Evolutionary conservation across 495 filamentous ascomycete genomes (phyloP).

Genomic region (Niebla homalea): DNA sequence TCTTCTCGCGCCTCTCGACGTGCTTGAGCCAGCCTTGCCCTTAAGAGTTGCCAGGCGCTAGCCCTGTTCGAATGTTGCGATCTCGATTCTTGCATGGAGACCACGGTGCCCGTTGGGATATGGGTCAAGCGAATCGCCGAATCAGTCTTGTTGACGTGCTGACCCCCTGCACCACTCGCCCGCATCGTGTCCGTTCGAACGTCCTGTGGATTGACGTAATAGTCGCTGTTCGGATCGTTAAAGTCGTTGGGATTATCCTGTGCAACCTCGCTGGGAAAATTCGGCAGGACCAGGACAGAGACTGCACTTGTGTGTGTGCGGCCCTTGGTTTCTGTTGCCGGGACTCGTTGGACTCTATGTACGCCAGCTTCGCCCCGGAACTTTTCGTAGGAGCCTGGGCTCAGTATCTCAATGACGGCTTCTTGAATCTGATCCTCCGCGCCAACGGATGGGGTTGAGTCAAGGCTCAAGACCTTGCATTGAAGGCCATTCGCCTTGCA

Average conservation of each 20-base stretch:
- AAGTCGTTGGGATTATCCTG: constrained; percentile 37
- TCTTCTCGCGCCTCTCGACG: constrained; percentile 77
- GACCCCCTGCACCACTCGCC: constrained; percentile 80
- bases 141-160: constrained; percentile 97
- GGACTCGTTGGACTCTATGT: constrained; percentile 86
- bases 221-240: constrained; percentile 76
- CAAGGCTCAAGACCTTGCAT: constrained; percentile 41
- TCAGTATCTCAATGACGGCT: constrained; percentile 75
- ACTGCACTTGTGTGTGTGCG: constrained; percentile 89
- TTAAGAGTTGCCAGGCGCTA: constrained; percentile 72
- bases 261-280: constrained; percentile 48
- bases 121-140: constrained; percentile 90
- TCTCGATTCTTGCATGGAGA: constrained; percentile 82
- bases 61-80: constrained; percentile 84
- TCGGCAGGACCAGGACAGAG: constrained; percentile 79
- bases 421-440: constrained; percentile 57
- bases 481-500: constrained; percentile 53
- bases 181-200: constrained; percentile 84
- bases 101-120: constrained; percentile 70
- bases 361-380: constrained; percentile 84
- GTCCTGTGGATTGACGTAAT: constrained; percentile 76
- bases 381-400: constrained; percentile 59
- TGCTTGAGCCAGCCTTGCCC: constrained; percentile 68
- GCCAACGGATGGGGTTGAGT: constrained; percentile 29
- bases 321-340: constrained; percentile 76